phyloP scores from a whole-genome alignment of 2,329 filamentous ascomycete species.

The Nigrospora osmanthi region DNA sequence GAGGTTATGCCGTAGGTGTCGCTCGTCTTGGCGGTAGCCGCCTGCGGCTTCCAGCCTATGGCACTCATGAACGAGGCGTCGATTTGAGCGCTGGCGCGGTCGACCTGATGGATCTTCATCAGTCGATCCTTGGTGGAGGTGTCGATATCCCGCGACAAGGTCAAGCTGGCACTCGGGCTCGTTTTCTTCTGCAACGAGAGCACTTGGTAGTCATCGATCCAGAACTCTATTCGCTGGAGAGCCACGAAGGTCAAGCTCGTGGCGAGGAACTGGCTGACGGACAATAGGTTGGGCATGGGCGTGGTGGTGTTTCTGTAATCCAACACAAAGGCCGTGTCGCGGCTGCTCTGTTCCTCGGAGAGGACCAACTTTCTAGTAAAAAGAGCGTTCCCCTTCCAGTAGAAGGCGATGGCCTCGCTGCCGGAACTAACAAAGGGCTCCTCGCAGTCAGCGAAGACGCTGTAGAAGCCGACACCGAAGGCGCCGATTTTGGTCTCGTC shows the following conservation, averaged over 20 bases:
- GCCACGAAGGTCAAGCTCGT: constrained; percentile 96
- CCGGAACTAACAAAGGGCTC: constrained; percentile 95
- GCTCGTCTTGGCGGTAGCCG: constrained; percentile 30
- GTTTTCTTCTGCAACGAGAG: constrained; percentile 76
- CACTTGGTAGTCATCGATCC: constrained; percentile 80
- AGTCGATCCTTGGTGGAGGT: constrained; percentile 77
- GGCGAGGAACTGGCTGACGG: constrained; percentile 83
- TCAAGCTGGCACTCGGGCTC: constrained; percentile 65
- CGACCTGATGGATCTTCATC: constrained; percentile 78
- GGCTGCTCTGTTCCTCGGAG: constrained; percentile 55
- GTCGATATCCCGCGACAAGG: constrained; percentile 71
- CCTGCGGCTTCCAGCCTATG: constrained; percentile 70
- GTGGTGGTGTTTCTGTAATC: constrained; percentile 88
- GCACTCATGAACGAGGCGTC: constrained; percentile 85
- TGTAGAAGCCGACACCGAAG: constrained; percentile 98
- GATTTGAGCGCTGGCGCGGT: constrained; percentile 83
- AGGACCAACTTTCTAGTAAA: constrained; percentile 83
- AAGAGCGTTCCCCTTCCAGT: constrained; percentile 97
- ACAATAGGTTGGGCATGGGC: constrained; percentile 76
- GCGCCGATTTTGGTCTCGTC: constrained; percentile 99
- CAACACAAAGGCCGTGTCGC: constrained; percentile 84
- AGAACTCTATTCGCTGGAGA: constrained; percentile 79
- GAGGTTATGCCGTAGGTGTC: constrained; percentile 42
- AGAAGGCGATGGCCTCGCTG: constrained; percentile 91
- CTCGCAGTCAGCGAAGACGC: constrained; percentile 96